Evolutionary conservation across 257 asterid genomes (phyloP).

Genomic region (Linderniella brevidens): DNA sequence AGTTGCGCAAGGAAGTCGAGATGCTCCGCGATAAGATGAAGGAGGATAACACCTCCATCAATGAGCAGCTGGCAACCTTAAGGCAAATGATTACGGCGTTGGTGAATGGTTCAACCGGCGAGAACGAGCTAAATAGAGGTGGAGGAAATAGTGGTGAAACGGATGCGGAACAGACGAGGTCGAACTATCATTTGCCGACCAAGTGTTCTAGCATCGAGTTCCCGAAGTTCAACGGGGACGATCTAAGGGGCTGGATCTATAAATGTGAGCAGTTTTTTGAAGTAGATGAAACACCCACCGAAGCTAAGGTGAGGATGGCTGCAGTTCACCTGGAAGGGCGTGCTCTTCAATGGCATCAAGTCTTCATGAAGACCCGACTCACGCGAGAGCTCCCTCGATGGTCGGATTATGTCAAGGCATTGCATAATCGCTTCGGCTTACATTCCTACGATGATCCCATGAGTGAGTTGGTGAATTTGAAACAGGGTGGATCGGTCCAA

Average conservation of each 20-base stretch:
- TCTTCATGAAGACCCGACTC: background rate
- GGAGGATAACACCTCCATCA: no score
- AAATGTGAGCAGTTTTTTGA: conserved; percentile 1
- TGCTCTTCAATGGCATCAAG: background rate
- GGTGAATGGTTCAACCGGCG: no score
- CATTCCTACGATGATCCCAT: background rate
- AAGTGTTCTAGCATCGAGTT: no score
- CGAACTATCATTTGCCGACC: no score
- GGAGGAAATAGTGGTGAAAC: no score
- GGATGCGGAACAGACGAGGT: no score
- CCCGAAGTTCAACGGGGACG: background rate
- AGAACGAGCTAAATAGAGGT: no score
- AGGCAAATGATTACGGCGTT: no score
- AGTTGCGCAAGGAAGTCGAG: no score
- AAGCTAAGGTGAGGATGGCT: background rate
- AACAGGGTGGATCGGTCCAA: background rate
- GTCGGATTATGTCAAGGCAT: background rate
- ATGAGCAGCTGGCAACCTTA: no score
- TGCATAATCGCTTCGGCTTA: background rate
- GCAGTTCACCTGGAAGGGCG: background rate
- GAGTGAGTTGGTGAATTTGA: background rate
- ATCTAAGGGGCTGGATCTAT: background rate
- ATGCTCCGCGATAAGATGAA: no score
- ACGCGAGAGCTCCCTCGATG: background rate
- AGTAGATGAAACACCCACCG: background rate